Evolutionary conservation across 2,329 filamentous ascomycete species (phyloP), one percentile per base, ranked within the genome.

Genomic region (Ophiostoma novo-ulmi): DNA sequence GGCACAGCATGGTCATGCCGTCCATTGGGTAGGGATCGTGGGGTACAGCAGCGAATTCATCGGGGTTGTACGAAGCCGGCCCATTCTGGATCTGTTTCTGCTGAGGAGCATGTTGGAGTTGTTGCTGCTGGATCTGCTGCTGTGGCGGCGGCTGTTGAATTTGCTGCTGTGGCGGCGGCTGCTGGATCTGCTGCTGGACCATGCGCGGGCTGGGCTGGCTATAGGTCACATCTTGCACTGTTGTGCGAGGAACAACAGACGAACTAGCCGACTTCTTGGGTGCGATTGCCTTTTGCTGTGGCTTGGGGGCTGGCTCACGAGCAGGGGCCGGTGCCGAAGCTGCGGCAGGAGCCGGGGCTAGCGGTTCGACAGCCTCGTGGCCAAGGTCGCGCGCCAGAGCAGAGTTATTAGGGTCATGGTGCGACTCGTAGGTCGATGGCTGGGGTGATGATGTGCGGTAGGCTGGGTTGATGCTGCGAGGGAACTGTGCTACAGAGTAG

Each of bases 361-460:
- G 58, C 26, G 58, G 63, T 31, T 65, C 63, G 8, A 26, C 8
- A 8, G 31, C 10, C 35, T 72, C 67, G 38, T 69, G 71, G 26
- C 69, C 69, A 78, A 95, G 81, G 73, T 92, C 88, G 70, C 88
- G 85, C 8, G 90, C 90, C 71, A 95, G 81, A 63, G 87, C 85
- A 7, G 90, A 91, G 75, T 93, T 74, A 2, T 93, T 74, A 2
- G 92, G 92, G 76, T 97, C 93, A 78, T 97, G 91, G 75, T 97
- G 94, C 48, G 94, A 97, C 77, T 96, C 93, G 75, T 91, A 97
- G 0, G 90, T 93, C 3, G 95, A 97, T 13, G 94, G 94, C 77
- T 97, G 94, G 1, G 96, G 95, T 8, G 95, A 99, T 0, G 95
- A 97, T n/a, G 91, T 93, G 73, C 96, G 88, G 83, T 96, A 98